Evolutionary conservation across 2,329 filamentous ascomycete genomes (phyloP).

Genomic region (Xylariaceae sp.): DNA sequence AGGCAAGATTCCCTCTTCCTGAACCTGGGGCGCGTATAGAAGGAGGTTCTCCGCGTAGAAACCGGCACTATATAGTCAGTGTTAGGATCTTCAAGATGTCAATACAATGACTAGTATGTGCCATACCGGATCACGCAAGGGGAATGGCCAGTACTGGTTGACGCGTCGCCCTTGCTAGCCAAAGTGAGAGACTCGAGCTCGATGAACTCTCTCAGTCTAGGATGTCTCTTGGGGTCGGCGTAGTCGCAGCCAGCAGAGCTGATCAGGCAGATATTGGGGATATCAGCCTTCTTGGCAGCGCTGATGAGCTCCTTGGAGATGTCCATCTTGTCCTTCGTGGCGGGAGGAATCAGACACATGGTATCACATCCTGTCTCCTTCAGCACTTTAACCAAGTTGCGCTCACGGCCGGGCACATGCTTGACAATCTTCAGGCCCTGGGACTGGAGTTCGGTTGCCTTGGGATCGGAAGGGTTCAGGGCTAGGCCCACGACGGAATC

Average conservation of each 20-base stretch:
- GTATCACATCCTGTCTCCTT: slow-evolving; percentile 41
- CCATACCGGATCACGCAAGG: slow-evolving; percentile 39
- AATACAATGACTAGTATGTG: slow-evolving; percentile 29
- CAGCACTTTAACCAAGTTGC: slow-evolving; percentile 34
- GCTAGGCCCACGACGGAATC: slow-evolving; percentile 37
- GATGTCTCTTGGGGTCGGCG: slow-evolving; percentile 43
- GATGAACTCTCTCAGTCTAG: slow-evolving; percentile 45
- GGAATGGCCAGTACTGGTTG: slow-evolving; percentile 35
- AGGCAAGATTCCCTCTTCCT: slow-evolving; percentile 39
- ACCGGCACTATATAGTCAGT: slow-evolving; percentile 34
- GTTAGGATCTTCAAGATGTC: neutral
- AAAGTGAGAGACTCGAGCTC: slow-evolving; percentile 42
- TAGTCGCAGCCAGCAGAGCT: slow-evolving; percentile 46
- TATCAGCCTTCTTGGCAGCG: slow-evolving; percentile 39
- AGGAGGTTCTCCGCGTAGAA: slow-evolving; percentile 50
- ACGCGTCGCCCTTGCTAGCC: slow-evolving; percentile 38
- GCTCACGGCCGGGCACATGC: slow-evolving; percentile 37
- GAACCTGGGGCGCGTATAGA: slow-evolving; percentile 40
- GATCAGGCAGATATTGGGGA: slow-evolving; percentile 42
- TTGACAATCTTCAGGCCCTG: slow-evolving; percentile 39
- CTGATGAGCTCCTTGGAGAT: slow-evolving; percentile 40
- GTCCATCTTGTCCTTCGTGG: slow-evolving; percentile 41
- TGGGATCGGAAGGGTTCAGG: slow-evolving; percentile 34
- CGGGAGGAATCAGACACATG: slow-evolving; percentile 44
- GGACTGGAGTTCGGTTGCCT: slow-evolving; percentile 35